Evolutionary conservation across 106 monocot genomes (phyloP).

Genomic region (Acorus gramineus): DNA sequence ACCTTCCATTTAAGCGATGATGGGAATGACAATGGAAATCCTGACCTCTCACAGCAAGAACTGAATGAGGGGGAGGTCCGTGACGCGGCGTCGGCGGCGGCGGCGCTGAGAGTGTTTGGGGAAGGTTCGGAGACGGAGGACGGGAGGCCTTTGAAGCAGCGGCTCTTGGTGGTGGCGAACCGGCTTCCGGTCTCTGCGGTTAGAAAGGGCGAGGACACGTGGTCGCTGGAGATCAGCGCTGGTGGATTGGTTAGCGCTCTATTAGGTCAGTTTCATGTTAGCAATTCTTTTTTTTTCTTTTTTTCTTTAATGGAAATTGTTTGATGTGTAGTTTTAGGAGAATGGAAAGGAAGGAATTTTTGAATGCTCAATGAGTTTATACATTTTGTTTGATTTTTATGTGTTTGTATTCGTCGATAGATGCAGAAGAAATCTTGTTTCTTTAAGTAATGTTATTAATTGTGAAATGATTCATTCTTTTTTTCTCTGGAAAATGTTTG

Average conservation of each 20-base stretch:
- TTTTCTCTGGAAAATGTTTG: too few relatives aligned
- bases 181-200: conserved; percentile 87
- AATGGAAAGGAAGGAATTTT: too few relatives aligned
- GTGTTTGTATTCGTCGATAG: too few relatives aligned
- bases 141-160: conserved; percentile 52
- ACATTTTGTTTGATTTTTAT: too few relatives aligned
- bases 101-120: conserved; percentile 2
- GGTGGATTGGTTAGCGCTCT: conserved; percentile 93
- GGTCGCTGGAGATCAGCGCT: conserved; percentile 92
- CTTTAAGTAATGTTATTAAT: too few relatives aligned
- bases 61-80: neutral
- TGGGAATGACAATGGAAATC: neutral
- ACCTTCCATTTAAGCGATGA: conserved; percentile 7
- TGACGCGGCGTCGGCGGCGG: conserved; percentile 1
- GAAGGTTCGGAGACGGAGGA: conserved; percentile 11
- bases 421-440: too few relatives aligned
- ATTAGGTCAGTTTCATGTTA: conserved; percentile 32
- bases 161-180: conserved; percentile 90
- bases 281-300: neutral
- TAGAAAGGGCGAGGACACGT: conserved; percentile 67
- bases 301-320: neutral
- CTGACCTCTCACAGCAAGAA: neutral
- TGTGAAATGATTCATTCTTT: too few relatives aligned
- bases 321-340: too few relatives aligned
- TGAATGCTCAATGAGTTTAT: too few relatives aligned